phyloP scores from a whole-genome alignment of 2,329 filamentous ascomycete genomes.

The Fusarium sulawesiense region DNA sequence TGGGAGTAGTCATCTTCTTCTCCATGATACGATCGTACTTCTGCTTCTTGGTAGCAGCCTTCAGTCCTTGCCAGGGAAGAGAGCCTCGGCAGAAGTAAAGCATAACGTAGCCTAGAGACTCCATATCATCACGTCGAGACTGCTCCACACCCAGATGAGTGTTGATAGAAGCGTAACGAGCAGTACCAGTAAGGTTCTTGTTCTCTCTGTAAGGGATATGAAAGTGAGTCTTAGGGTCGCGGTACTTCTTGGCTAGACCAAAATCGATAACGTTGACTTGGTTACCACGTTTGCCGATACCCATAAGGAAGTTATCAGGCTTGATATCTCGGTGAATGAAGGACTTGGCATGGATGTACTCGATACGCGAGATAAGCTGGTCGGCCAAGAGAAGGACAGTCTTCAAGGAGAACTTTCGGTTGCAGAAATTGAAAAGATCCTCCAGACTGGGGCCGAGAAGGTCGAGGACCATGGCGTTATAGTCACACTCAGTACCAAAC shows the following conservation, averaged over 20 bases:
- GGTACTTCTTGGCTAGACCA: constrained; percentile 99
- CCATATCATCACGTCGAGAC: constrained; percentile 99
- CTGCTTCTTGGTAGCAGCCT: constrained; percentile 99
- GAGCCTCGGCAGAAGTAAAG: constrained; percentile 99
- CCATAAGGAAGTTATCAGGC: constrained; percentile 99
- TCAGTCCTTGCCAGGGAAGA: constrained; percentile 97
- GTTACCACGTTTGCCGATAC: constrained; percentile 98
- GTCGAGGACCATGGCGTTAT: constrained; percentile 99
- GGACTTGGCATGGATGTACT: constrained; percentile 99
- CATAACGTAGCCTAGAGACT: constrained; percentile 99
- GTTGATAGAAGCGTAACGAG: constrained; percentile 98
- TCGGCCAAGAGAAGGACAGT: constrained; percentile 96
- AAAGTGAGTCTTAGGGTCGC: constrained; percentile 99
- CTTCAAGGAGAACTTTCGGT: constrained; percentile 99
- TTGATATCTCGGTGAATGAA: constrained; percentile 99
- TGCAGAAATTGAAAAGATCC: constrained; percentile 99
- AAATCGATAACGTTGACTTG: constrained; percentile 99
- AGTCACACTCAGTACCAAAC: constrained; percentile 99
- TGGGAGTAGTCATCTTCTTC: constrained; percentile 99
- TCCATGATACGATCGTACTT: constrained; percentile 99
- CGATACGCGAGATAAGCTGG: constrained; percentile 98
- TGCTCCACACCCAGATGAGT: constrained; percentile 98
- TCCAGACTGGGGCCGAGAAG: constrained; percentile 95
- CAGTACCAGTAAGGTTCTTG: constrained; percentile 99
- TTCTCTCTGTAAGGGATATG: constrained; percentile 99